Percentiles rank a stretch among this genome's conserved stretches.
Conservation (phyloP, 768 basidiomycete genomes). For the Leccinum imitatum region DNA sequence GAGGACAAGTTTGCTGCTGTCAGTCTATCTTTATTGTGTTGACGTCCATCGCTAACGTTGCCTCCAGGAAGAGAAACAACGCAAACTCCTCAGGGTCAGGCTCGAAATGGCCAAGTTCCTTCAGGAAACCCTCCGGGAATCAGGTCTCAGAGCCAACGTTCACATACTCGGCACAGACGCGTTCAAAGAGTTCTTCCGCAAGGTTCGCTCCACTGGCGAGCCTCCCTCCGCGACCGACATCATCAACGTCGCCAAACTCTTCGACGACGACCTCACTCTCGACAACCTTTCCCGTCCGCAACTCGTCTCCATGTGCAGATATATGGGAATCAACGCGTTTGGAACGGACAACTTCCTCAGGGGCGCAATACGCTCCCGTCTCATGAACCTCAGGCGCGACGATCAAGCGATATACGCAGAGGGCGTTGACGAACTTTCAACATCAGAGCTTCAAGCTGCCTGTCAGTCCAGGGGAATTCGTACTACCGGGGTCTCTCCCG, state of each 20-base stretch:
- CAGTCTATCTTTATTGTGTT: constrained; percentile 22
- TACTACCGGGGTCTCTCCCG: constrained; percentile 83
- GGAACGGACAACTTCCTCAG: constrained; percentile 98
- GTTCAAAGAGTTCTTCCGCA: constrained; percentile 99
- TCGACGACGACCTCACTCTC: constrained; percentile 96
- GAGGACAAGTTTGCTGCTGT: constrained; percentile 96
- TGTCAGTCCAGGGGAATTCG: constrained; percentile 94
- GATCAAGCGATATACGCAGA: constrained; percentile 91
- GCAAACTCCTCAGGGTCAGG: constrained; percentile 90
- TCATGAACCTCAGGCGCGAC: constrained; percentile 83
- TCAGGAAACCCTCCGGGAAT: constrained; percentile 95
- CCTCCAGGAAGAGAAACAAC: constrained; percentile 88
- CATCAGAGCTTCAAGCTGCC: constrained; percentile 86
- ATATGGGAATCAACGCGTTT: constrained; percentile 98
- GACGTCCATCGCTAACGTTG: not conserved
- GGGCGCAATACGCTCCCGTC: constrained; percentile 80
- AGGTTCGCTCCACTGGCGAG: constrained; percentile 96
- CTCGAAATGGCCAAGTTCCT: constrained; percentile 99
- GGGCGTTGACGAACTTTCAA: constrained; percentile 89
- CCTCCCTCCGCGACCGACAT: constrained; percentile 85
- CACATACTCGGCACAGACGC: constrained; percentile 94
- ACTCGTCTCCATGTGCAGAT: constrained; percentile 93
- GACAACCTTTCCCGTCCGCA: constrained; percentile 99
- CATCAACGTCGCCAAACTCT: constrained; percentile 92
- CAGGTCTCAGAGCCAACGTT: constrained; percentile 86